Conservation (phyloP, 257 asterid genomes). For the Solanum piurae region DNA sequence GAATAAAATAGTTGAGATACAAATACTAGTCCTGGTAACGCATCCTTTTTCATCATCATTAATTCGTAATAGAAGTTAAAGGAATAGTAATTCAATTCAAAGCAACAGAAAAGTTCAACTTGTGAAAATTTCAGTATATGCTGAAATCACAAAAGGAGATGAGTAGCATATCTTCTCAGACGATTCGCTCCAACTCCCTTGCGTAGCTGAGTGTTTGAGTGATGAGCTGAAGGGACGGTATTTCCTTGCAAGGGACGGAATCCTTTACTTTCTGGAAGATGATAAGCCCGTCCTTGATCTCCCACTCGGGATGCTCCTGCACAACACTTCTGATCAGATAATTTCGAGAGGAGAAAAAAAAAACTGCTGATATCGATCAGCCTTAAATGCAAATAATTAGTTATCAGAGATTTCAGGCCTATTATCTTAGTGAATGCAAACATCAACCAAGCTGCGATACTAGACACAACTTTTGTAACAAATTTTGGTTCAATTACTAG, state of each 20-base stretch:
- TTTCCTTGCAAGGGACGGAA: constrained; percentile 79
- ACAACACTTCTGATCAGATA: not conserved
- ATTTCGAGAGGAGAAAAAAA: not conserved
- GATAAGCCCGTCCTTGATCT: constrained; percentile 47
- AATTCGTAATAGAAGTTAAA: not conserved
- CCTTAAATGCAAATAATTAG: not conserved
- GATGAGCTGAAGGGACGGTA: constrained; percentile 85
- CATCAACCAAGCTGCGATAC: not conserved
- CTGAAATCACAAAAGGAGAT: not conserved
- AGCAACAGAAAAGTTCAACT: not conserved
- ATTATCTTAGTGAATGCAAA: not conserved
- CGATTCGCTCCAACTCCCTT: constrained; percentile 82
- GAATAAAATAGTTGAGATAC: not conserved
- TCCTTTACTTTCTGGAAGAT: constrained; percentile 71
- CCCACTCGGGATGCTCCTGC: constrained; percentile 97
- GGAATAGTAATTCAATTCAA: not conserved
- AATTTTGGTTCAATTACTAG: not conserved
- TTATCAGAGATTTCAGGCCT: not conserved
- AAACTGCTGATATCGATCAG: not conserved
- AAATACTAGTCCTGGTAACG: not conserved
- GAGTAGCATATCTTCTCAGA: constrained; percentile 14
- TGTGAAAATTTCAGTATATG: not conserved
- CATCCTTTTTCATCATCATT: not conserved
- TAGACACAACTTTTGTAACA: not conserved
- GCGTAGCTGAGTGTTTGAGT: constrained; percentile 93